Conservation (phyloP, 2,329 filamentous ascomycete genomes). For the Pseudocercospora musae region DNA sequence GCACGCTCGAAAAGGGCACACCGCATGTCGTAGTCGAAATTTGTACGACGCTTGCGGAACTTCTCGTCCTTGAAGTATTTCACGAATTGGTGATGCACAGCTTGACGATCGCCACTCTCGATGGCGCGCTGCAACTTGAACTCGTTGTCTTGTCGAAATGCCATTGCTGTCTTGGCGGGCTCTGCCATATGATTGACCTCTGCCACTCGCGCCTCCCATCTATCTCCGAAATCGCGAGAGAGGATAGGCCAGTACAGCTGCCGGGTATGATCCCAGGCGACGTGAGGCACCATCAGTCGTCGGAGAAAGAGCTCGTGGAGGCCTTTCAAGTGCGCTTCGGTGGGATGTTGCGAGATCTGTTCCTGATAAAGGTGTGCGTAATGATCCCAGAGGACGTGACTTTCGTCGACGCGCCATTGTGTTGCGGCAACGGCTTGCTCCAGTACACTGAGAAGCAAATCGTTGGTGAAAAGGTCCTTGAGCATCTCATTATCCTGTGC, state of each 20-base stretch:
- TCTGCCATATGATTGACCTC: conserved; percentile 61
- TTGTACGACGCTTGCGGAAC: conserved; percentile 53
- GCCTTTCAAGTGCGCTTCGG: conserved; percentile 57
- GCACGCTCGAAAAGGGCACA: conserved; percentile 74
- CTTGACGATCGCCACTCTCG: conserved; percentile 55
- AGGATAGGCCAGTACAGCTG: conserved; percentile 72
- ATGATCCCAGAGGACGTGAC: conserved; percentile 74
- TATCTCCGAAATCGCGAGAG: conserved; percentile 61
- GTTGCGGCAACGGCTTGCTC: conserved; percentile 69
- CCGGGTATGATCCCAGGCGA: conserved; percentile 71
- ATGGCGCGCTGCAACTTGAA: conserved; percentile 60
- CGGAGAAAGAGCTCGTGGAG: conserved; percentile 68
- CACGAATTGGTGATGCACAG: conserved; percentile 53
- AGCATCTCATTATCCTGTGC: conserved; percentile 68
- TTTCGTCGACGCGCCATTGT: conserved; percentile 71
- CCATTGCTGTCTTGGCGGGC: conserved; percentile 61
- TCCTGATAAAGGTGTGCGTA: conserved; percentile 68
- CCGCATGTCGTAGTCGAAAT: conserved; percentile 52
- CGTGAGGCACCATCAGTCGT: conserved; percentile 69
- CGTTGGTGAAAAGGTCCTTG: conserved; percentile 68
- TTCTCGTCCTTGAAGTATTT: conserved; percentile 84
- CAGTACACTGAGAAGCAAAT: conserved; percentile 65
- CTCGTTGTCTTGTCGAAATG: conserved; percentile 61
- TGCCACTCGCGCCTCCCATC: conserved; percentile 72
- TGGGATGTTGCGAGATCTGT: conserved; percentile 58